Evolutionary conservation across 495 filamentous ascomycete species (phyloP).

Genomic region (Aspergillus heteromorphus): DNA sequence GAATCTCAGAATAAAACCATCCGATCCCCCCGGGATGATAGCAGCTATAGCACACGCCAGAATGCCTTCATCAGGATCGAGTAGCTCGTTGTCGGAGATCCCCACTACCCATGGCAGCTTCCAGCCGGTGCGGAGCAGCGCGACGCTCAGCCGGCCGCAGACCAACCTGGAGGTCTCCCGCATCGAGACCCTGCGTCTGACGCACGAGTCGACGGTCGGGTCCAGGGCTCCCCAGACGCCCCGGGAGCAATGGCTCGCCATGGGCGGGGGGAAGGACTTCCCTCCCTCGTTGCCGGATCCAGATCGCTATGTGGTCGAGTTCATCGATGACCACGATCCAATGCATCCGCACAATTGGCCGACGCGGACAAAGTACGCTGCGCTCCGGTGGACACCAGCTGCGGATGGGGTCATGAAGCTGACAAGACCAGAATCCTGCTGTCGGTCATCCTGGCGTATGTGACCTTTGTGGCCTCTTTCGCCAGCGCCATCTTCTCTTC

Average conservation of each 20-base stretch:
- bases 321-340: slow-evolving; percentile 46
- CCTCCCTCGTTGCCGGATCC: slow-evolving; percentile 40
- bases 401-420: not conserved
- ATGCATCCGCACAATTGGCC: slow-evolving; percentile 51
- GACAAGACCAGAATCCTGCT: slow-evolving; percentile 11
- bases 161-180: slow-evolving; percentile 29
- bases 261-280: slow-evolving; percentile 39
- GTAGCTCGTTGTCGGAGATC: slow-evolving; percentile 1
- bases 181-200: slow-evolving; percentile 30
- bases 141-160: slow-evolving; percentile 19
- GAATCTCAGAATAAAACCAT: not conserved
- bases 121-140: slow-evolving; percentile 3
- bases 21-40: no score
- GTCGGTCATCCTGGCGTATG: slow-evolving; percentile 35
- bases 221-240: slow-evolving; percentile 19
- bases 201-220: slow-evolving; percentile 31
- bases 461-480: slow-evolving; percentile 50
- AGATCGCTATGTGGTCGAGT: slow-evolving; percentile 50
- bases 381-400: not conserved
- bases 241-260: slow-evolving; percentile 26
- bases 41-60: no score
- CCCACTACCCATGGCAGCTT: not conserved
- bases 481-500: slow-evolving; percentile 50
- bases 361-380: slow-evolving; percentile 15
- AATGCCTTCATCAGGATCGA: not conserved